Base-by-base conservation (phyloP, 768 basidiomycete species). In the Boletus reticulatus region DNA sequence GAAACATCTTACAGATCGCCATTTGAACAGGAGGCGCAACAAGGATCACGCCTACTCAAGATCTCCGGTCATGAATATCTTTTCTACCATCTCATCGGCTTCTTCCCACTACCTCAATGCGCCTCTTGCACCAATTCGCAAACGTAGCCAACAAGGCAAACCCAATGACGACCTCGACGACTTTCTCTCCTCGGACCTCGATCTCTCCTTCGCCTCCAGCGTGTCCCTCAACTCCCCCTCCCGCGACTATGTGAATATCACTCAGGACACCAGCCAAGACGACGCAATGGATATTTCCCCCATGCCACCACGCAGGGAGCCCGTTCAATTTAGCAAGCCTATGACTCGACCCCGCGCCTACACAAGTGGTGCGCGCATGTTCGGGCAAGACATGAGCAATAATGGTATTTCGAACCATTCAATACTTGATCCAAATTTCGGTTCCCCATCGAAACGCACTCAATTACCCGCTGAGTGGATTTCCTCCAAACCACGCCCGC, bases 231-330 rank as follows among this genome's bases (percentile, higher is more conserved):
- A 88, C 65, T 89, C 89, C 27, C 88, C 90, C 34, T 78, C 84
- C 14, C 78, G 73, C 47, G 76, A 81, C 29, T 66, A 75, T 48
- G 62, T 77, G 51, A 70, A 73, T 37, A 73, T 85, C 46, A 63
- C 78, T 8, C 73, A 78, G 31, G 83, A 84, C 24, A 73, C 71
- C 61, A 78, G 75, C 41, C 77, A 76, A 59, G 74, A 80, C 48
- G 78, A 85, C 49, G 81, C 88, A 4, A 92, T 92, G 91, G 90
- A 92, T 64, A 87, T 93, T 45, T 92, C 90, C 4, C 91, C 91
- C 10, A 82, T 80, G 22, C 86, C 72, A 8, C 62, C 56, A 53
- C 60, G 64, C 61, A 66, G 48, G 52, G 67, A 62, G 67, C 69
- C 57, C 53, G 66, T 52, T 72, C 68, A 60, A 58, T 68, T 47